Conservation (phyloP, 352 stramenopile species). For the Pythium periplocum region DNA sequence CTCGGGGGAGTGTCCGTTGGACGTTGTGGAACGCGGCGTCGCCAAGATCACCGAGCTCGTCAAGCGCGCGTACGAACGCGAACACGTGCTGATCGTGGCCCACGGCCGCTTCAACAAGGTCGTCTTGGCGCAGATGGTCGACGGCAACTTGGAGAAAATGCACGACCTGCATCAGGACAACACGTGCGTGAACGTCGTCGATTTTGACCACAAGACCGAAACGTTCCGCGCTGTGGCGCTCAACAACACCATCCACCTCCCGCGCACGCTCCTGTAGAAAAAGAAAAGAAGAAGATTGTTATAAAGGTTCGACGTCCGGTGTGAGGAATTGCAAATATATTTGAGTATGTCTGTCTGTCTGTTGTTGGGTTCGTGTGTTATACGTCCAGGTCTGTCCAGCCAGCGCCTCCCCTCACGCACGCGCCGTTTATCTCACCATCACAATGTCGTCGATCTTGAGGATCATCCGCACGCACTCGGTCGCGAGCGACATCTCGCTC, state of each 20-base stretch:
- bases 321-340: constrained; percentile 7
- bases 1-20: constrained; percentile 55
- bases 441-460: constrained; percentile 99
- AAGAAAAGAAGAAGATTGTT: too few species aligned
- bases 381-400: too few species aligned
- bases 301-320: too few species aligned
- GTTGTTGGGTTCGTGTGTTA: not conserved
- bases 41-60: constrained; percentile 60
- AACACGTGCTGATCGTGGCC: constrained; percentile 74
- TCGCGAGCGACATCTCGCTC: constrained; percentile 96
- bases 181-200: constrained; percentile 83
- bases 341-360: constrained; percentile 3
- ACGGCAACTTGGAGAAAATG: constrained; percentile 54
- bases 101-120: constrained; percentile 86
- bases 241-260: constrained; percentile 66
- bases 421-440: constrained; percentile 85
- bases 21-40: constrained; percentile 62
- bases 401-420: too few species aligned
- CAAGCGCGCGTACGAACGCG: constrained; percentile 21
- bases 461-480: constrained; percentile 99
- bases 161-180: constrained; percentile 74
- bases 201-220: constrained; percentile 58
- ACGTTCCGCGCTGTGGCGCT: constrained; percentile 54
- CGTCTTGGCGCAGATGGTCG: constrained; percentile 61
- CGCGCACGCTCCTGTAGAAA: not conserved